Base-by-base conservation (phyloP, 768 basidiomycete genomes). In the Pleurotus ostreatus region DNA sequence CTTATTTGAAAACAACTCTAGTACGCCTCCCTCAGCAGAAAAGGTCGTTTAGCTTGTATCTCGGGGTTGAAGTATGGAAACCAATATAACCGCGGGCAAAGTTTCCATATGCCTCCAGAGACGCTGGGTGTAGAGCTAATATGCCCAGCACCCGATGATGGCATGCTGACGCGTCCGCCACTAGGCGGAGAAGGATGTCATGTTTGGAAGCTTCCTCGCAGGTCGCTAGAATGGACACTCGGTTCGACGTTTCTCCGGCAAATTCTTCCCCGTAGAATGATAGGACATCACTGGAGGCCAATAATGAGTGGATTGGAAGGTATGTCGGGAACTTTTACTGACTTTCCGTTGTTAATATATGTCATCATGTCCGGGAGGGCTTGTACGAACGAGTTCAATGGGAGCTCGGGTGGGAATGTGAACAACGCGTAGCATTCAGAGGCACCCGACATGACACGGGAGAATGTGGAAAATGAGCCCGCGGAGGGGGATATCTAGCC, bases 251-350 rank as follows among this genome's bases (percentile, higher is more conserved):
- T 51, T 77, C 76, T 2, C 67, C 69, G 0, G 53, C 64, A 1
- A 64, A 53, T 49, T 77, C 75, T 65, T 78, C 76, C 56, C 77
- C 69, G 51, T 77, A 72, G 54, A 77, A 76, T 0, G 70, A 76
- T 1, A 75, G 59, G 25, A 76, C 60, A 37, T 78, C 75, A 55
- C 75, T 77, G 40, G 46, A 13, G 47, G 12, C 22, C 16, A 2
- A 20, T 1, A 20, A 20, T 20, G 20, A 20, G 3, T 16, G 38
- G 38, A 22, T 20, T 7, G 12, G 34, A 8, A 55, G n/a, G 55
- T 37, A 57, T 37, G 3, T 55, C 43, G 20, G 22, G 15, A 22
- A 11, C 6, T 56, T 15, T 11, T 12, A 66, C 72, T 52, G 20
- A 77, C 77, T 78, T 78, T 48, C 58, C 64, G 20, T 70, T 68